Evolutionary conservation across 305 asterid species (phyloP), one percentile per base, ranked within the genome.

Genomic region (Rubia balearica): DNA sequence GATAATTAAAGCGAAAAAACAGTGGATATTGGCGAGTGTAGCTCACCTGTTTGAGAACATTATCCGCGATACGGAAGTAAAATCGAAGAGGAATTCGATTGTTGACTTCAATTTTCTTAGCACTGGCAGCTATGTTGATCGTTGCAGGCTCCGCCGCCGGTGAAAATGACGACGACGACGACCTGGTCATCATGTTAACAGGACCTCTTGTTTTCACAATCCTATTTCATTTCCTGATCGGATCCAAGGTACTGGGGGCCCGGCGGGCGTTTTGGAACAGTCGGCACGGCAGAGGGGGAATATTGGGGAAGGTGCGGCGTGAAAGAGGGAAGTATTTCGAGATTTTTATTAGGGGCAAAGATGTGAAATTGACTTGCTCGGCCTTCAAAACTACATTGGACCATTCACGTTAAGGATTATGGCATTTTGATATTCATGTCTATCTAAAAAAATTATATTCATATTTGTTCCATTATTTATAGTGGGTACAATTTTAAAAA

Each of bases 51-150:
- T 82, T 90, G 78, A 93, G 96, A 75, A 93, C 81, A 74, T 88
- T 93, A 69, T 90, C 89, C 13, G 98, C 97, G 79, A 89, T 90
- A 33, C 98, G 90, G 78, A 64, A 83, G 80, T 90, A 93, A 75
- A 73, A 83, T 14, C 73, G 82, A 21, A 93, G 83, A 65, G 97
- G 76, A 75, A 90, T 81, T 70, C 96, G 86, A 67, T 89, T 88
- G 73, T 93, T 96, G 13, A 93, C 91, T 40, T 83, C 91, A 79
- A 90, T 73, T 85, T 86, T 90, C 90, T 69, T 81, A 76, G 98
- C 83, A 64, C 85, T 79, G 30, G 95, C 85, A 71, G 88, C 90
- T 83, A 93, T 87, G 86, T 84, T 83, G 43, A 90, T 79, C 70
- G 72, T 72, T 22, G 86, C 87, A 30, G 73, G 36, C 16, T 42